A percentile compares a stretch with the other conserved stretches of the same genome.
phyloP scores from a whole-genome alignment of 177 flowering plant species.

The Viscum album region DNA sequence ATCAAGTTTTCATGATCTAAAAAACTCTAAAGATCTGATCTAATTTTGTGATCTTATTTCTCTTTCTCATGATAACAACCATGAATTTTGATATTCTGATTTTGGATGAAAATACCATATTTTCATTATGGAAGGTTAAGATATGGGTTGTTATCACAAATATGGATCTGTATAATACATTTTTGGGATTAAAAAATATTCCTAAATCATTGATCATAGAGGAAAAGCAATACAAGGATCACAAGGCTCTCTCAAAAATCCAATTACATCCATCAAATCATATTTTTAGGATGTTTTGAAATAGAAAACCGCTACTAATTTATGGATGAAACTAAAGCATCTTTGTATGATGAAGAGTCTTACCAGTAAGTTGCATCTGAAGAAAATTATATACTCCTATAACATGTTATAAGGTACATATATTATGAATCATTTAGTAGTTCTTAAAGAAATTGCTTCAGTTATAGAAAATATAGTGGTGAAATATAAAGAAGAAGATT shows the following conservation, averaged over 20 bases:
- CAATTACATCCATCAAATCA: neutral
- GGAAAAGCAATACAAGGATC: conserved; percentile 4
- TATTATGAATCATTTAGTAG: neutral
- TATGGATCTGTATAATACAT: neutral
- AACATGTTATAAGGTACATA: neutral
- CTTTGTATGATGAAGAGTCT: neutral
- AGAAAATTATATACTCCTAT: neutral
- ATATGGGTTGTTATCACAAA: neutral
- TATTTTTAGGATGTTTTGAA: neutral
- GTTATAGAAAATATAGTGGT: neutral
- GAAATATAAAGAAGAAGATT: neutral
- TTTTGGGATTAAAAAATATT: neutral
- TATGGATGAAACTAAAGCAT: neutral
- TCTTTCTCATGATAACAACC: neutral
- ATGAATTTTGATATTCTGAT: neutral
- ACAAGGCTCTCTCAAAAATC: neutral
- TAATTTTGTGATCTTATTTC: no score
- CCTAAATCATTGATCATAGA: neutral
- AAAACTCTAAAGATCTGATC: no score
- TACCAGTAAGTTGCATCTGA: neutral
- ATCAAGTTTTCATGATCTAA: no score
- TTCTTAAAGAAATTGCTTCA: neutral
- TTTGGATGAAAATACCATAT: neutral
- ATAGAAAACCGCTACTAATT: neutral
- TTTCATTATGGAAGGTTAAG: neutral